Evolutionary conservation across 163 green algal genomes (phyloP).

Genomic region (Volvox carteri): DNA sequence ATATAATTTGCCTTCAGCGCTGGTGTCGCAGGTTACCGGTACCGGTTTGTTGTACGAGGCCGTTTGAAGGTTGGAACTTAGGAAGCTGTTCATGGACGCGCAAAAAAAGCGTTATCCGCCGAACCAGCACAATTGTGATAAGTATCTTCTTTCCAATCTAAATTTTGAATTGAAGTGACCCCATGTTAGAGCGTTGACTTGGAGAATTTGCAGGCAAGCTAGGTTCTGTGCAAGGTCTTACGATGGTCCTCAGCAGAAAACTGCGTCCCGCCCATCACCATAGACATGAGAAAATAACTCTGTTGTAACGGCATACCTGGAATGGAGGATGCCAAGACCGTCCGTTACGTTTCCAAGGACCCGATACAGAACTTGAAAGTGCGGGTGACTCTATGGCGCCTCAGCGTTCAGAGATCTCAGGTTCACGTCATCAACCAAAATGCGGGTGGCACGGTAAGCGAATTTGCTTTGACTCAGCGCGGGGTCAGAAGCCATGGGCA

Average conservation of each 20-base stretch:
- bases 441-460: slow-evolving; percentile 20
- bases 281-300: not conserved
- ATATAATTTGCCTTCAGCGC: too few relatives aligned
- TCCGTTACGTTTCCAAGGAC: slow-evolving; percentile 75
- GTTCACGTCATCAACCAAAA: not conserved
- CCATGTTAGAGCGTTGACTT: not conserved
- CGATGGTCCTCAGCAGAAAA: not conserved
- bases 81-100: not conserved
- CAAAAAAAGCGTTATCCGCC: too few relatives aligned
- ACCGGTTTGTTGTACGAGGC: not conserved
- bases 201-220: too few relatives aligned
- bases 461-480: not conserved
- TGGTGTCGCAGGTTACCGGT: not conserved
- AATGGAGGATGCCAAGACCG: slow-evolving; percentile 72
- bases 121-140: too few relatives aligned
- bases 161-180: too few relatives aligned
- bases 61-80: slow-evolving; percentile 35
- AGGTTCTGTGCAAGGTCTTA: not conserved
- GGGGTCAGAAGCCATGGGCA: too few relatives aligned
- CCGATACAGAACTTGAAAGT: slow-evolving; percentile 72
- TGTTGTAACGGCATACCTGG: not conserved
- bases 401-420: slow-evolving; percentile 41
- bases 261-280: not conserved
- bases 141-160: too few relatives aligned
- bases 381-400: slow-evolving; percentile 30